Conservation (phyloP, 2,329 filamentous ascomycete species). For the Microdochium trichocladiopsis region DNA sequence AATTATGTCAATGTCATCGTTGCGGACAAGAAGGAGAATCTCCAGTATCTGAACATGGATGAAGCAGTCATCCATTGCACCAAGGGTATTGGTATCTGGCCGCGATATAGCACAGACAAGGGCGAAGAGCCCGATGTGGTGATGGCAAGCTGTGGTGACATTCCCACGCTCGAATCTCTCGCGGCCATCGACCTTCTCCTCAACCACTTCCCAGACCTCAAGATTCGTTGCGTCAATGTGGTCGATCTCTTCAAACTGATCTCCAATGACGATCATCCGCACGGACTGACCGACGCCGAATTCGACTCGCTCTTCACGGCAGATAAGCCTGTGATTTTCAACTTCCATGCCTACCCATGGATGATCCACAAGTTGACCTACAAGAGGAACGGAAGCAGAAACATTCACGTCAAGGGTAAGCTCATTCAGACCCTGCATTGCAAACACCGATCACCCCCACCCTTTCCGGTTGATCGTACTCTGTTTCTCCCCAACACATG, state of each 20-base stretch:
- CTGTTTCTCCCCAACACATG: too few relatives aligned
- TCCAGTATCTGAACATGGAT: conserved; percentile 70
- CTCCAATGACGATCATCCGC: conserved; percentile 61
- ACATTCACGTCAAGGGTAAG: conserved; percentile 60
- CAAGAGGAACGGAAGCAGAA: conserved; percentile 60
- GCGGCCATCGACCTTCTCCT: conserved; percentile 69
- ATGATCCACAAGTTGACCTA: conserved; percentile 72
- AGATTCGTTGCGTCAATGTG: conserved; percentile 73
- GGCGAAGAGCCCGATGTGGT: conserved; percentile 64
- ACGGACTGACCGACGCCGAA: conserved; percentile 60
- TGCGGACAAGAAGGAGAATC: conserved; percentile 71
- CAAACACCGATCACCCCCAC: too few relatives aligned
- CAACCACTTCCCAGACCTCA: conserved; percentile 63
- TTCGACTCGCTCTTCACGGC: conserved; percentile 66
- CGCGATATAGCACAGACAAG: conserved; percentile 66
- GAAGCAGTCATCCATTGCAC: conserved; percentile 69
- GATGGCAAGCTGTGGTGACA: conserved; percentile 71
- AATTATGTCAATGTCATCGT: conserved; percentile 82
- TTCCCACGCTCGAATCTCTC: conserved; percentile 66
- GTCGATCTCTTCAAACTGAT: conserved; percentile 79
- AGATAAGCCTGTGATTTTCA: conserved; percentile 69
- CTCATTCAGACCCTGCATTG: too few relatives aligned
- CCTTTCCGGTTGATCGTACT: too few relatives aligned
- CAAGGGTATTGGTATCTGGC: conserved; percentile 73
- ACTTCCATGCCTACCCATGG: conserved; percentile 81